Evolutionary conservation across 345 rosid species (phyloP).

Genomic region (Pistacia atlantica): DNA sequence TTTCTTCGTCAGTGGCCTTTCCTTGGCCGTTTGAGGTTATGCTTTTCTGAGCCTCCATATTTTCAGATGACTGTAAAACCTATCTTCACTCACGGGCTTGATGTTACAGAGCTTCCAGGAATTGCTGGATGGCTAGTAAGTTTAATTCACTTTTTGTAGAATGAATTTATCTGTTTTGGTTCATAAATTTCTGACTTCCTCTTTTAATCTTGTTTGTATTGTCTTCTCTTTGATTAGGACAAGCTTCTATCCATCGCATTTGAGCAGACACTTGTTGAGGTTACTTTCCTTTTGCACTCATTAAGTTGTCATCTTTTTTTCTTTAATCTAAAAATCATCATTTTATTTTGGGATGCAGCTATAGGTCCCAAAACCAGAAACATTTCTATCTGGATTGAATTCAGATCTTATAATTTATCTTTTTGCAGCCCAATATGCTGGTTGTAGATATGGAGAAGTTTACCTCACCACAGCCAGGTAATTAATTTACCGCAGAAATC

Average conservation of each 20-base stretch:
- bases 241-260: slow-evolving; percentile 84
- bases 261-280: slow-evolving; percentile 89
- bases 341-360: slow-evolving; percentile 1
- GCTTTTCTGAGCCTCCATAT: slow-evolving; percentile 96
- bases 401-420: slow-evolving; percentile 17
- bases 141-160: slow-evolving; percentile 16
- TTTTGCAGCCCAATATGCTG: slow-evolving; percentile 92
- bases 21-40: slow-evolving; percentile 79
- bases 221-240: slow-evolving; percentile 57
- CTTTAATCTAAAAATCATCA: not conserved
- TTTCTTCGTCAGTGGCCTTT: slow-evolving; percentile 89
- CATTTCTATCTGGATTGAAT: slow-evolving; percentile 10
- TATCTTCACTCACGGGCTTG: slow-evolving; percentile 67
- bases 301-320: not conserved
- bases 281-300: slow-evolving; percentile 22
- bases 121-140: slow-evolving; percentile 99
- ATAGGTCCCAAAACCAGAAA: not conserved
- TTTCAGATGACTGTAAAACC: slow-evolving; percentile 96
- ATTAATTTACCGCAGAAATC: slow-evolving; percentile 25
- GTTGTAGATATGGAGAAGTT: slow-evolving; percentile 93
- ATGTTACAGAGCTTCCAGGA: slow-evolving; percentile 89
- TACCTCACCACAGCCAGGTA: slow-evolving; percentile 60
- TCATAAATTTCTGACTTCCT: slow-evolving; percentile 10
- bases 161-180: slow-evolving; percentile 8
- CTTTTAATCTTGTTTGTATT: slow-evolving; percentile 8